These are phyloP conservation scores for Russula sp. DNA, from an alignment of 768 basidiomycete genomes.

Conservation along the genomic window DNA sequence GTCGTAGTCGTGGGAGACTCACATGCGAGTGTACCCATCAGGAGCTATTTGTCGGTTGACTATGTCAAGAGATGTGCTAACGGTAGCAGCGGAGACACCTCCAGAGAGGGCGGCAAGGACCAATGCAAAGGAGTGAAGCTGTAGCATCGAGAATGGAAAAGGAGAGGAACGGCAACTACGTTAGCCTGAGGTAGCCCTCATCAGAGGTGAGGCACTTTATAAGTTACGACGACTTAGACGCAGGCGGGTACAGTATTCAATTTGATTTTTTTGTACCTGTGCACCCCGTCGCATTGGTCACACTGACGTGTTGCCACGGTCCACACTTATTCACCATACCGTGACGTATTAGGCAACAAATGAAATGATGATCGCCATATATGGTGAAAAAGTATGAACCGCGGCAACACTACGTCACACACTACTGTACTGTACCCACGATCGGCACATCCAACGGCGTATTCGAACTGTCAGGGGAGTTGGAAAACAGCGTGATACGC, in stretches of 20 bases:
- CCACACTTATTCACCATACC: too few relatives aligned
- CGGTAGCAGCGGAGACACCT: conserved; percentile 25
- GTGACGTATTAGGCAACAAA: too few relatives aligned
- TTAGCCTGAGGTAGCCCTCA: neutral
- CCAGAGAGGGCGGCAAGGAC: conserved; percentile 16
- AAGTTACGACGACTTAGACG: neutral
- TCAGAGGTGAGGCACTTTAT: conserved; percentile 7
- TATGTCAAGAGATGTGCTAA: conserved; percentile 30
- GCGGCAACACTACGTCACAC: too few relatives aligned
- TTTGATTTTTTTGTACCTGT: neutral
- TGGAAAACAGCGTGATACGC: too few relatives aligned
- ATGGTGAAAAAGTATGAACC: too few relatives aligned
- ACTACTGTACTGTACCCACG: too few relatives aligned
- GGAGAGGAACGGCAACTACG: conserved; percentile 6
- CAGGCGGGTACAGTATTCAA: neutral
- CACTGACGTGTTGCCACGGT: too few relatives aligned
- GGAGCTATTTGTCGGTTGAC: conserved; percentile 30
- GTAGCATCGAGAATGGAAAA: conserved; percentile 1
- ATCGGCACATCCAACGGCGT: neutral
- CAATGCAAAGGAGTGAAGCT: conserved; percentile 11
- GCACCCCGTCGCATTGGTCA: too few relatives aligned
- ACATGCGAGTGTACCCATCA: conserved; percentile 32
- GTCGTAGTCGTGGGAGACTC: neutral
- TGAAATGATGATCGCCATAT: too few relatives aligned
- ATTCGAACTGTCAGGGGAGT: neutral